Evolutionary conservation across 305 asterid species (phyloP).

Genomic region (Solanum hybrid): DNA sequence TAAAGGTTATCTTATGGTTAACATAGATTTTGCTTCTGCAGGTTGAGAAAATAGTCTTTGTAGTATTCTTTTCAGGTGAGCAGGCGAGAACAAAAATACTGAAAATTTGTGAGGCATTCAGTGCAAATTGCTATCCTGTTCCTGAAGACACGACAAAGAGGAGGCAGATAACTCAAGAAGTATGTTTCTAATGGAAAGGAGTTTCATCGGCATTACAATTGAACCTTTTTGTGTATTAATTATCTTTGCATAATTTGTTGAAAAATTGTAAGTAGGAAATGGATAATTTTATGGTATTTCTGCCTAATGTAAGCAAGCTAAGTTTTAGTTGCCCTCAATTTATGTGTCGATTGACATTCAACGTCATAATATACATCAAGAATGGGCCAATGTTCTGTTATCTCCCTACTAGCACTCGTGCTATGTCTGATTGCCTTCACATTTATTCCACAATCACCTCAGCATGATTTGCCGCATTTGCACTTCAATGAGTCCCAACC

Average conservation of each 20-base stretch:
- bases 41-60: conserved; percentile 91
- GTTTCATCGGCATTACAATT: background rate
- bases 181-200: conserved; percentile 26
- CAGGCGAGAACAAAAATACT: conserved; percentile 90
- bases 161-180: conserved; percentile 83
- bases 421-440: background rate
- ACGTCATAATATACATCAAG: background rate
- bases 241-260: background rate
- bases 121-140: conserved; percentile 95
- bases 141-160: conserved; percentile 75
- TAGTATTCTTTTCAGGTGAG: conserved; percentile 98
- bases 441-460: background rate
- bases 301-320: background rate
- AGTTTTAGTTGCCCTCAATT: background rate
- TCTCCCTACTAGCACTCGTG: background rate
- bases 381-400: background rate
- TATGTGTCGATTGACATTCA: background rate
- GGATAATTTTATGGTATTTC: background rate
- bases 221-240: background rate
- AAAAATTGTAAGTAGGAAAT: background rate
- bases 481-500: background rate
- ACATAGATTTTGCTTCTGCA: conserved; percentile 36
- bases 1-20: background rate
- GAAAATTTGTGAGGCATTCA: conserved; percentile 97
- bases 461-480: background rate